Percentiles rank a stretch among this genome's conserved stretches.
phyloP scores from a whole-genome alignment of 352 stramenopile genomes.

The Globisporangium irregulare region DNA sequence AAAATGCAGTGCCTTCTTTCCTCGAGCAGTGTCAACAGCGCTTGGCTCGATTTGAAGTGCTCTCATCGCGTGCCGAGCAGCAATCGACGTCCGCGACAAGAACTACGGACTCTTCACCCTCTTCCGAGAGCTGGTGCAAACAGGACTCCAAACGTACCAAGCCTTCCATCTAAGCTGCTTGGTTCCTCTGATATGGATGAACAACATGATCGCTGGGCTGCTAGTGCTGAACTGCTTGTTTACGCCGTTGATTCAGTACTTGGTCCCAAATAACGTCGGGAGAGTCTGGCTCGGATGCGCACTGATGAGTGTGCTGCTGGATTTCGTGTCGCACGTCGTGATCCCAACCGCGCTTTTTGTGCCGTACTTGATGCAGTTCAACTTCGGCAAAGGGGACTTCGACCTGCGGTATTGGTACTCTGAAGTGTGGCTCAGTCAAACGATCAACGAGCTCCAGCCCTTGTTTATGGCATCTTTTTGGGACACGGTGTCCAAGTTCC shows the following conservation, averaged over 20 bases:
- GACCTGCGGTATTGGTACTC: background rate
- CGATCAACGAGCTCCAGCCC: background rate
- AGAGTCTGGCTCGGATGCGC: background rate
- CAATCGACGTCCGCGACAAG: conserved; percentile 16
- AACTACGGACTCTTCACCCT: conserved; percentile 30
- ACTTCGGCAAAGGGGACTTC: background rate
- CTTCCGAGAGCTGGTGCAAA: conserved; percentile 25
- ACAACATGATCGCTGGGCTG: conserved; percentile 30
- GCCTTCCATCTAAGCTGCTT: conserved; percentile 28
- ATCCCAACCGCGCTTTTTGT: background rate
- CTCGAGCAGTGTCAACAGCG: background rate
- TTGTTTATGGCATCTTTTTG: background rate
- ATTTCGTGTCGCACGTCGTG: background rate
- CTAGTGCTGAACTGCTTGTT: conserved; percentile 36
- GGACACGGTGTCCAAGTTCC: background rate
- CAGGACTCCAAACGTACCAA: conserved; percentile 26
- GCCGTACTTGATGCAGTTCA: background rate
- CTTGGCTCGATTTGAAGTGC: background rate
- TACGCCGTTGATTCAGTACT: background rate
- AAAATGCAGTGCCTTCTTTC: too few relatives aligned
- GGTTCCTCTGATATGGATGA: conserved; percentile 27
- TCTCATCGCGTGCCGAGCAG: background rate
- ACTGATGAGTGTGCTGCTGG: background rate
- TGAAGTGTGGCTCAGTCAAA: background rate
- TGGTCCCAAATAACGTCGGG: background rate